A percentile compares a stretch with the other conserved stretches of the same genome.
Evolutionary conservation across 495 filamentous ascomycete genomes (phyloP).

Genomic region (Xylaria acuta): DNA sequence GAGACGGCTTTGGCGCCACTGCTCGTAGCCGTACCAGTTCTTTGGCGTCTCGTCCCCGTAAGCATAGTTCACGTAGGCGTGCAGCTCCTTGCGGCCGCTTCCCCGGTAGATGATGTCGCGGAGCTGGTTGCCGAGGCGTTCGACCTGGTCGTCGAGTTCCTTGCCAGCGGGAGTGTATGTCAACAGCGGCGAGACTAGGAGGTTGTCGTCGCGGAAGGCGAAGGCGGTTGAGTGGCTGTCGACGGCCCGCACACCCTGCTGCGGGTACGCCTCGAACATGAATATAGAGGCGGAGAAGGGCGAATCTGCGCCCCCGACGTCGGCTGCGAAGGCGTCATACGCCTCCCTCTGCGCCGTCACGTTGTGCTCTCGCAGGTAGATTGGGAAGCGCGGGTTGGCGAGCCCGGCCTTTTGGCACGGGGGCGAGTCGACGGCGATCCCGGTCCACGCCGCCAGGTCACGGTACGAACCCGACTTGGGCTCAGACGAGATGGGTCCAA

Average conservation of each 20-base stretch:
- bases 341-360: constrained; percentile 47
- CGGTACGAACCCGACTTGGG: constrained; percentile 47
- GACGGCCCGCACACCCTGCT: constrained; percentile 51
- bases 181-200: constrained; percentile 54
- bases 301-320: constrained; percentile 32
- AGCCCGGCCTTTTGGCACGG: constrained; percentile 55
- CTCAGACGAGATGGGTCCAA: constrained; percentile 50
- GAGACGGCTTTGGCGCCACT: constrained; percentile 45
- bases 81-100: constrained; percentile 35
- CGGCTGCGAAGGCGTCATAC: constrained; percentile 49
- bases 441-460: constrained; percentile 53
- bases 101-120: constrained; percentile 50
- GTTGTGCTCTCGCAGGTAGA: constrained; percentile 55
- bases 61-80: constrained; percentile 45
- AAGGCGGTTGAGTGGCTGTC: constrained; percentile 34
- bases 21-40: constrained; percentile 34
- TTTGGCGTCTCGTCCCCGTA: constrained; percentile 45
- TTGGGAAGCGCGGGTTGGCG: constrained; percentile 58
- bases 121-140: constrained; percentile 45
- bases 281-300: constrained; percentile 44
- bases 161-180: constrained; percentile 44
- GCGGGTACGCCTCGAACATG: constrained; percentile 62
- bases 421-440: constrained; percentile 42
- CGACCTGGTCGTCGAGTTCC: constrained; percentile 41
- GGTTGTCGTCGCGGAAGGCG: constrained; percentile 49